Evolutionary conservation across 2,329 filamentous ascomycete genomes (phyloP).

Genomic region (Triangularia verruculosa): DNA sequence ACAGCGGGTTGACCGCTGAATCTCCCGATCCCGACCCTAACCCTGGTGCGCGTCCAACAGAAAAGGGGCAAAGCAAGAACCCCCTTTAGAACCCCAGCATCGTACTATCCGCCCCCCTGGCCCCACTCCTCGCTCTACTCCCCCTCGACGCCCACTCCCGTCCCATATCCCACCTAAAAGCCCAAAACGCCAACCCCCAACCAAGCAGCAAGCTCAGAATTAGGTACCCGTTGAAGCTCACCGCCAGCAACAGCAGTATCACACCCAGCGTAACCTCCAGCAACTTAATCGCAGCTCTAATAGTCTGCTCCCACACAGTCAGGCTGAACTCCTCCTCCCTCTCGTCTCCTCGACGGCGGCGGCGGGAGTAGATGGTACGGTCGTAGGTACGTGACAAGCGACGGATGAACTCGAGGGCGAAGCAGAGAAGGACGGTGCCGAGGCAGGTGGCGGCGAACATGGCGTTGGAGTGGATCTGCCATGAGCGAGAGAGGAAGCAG

Average conservation of each 20-base stretch:
- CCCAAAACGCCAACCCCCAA: slow-evolving; percentile 65
- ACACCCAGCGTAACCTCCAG: slow-evolving; percentile 72
- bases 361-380: slow-evolving; percentile 55
- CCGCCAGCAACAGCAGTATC: slow-evolving; percentile 67
- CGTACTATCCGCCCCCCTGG: neutral
- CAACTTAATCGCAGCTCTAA: slow-evolving; percentile 65
- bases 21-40: too few species aligned
- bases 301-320: slow-evolving; percentile 59
- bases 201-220: slow-evolving; percentile 79
- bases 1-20: too few species aligned
- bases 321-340: slow-evolving; percentile 40
- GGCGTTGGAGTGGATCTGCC: slow-evolving; percentile 65
- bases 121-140: neutral
- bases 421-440: slow-evolving; percentile 69
- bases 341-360: slow-evolving; percentile 23
- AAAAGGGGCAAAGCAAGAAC: neutral
- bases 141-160: neutral
- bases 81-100: neutral
- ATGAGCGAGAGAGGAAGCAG: slow-evolving; percentile 67
- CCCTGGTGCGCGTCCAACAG: neutral
- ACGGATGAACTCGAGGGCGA: slow-evolving; percentile 68
- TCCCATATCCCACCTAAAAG: slow-evolving; percentile 65
- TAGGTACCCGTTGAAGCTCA: slow-evolving; percentile 67
- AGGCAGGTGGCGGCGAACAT: slow-evolving; percentile 81
- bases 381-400: slow-evolving; percentile 70